Evolutionary conservation across 805 yeast species (phyloP).

Genomic region (Alloascoidea africana): DNA sequence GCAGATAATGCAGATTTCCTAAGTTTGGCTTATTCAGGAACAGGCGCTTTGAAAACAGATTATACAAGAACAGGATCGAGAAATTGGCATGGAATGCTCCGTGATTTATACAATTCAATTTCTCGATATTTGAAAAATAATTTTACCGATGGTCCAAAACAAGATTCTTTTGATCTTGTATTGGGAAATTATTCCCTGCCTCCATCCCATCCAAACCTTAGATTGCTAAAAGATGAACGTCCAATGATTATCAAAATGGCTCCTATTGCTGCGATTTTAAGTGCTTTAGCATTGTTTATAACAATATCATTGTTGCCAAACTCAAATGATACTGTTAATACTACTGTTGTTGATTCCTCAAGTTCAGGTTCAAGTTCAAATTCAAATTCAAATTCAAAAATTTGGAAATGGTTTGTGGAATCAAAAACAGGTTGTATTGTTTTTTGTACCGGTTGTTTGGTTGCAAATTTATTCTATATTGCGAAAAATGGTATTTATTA

Average conservation of each 20-base stretch:
- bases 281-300: constrained; percentile 37
- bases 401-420: no score
- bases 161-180: constrained; percentile 66
- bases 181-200: constrained; percentile 44
- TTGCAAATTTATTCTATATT: constrained; percentile 23
- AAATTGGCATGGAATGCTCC: constrained; percentile 57
- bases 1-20: constrained; percentile 85
- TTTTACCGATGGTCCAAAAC: constrained; percentile 63
- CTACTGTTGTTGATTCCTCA: no score
- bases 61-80: constrained; percentile 73
- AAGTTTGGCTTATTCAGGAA: constrained; percentile 65
- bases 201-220: constrained; percentile 41
- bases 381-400: constrained; percentile 23
- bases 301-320: constrained; percentile 55
- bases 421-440: no score
- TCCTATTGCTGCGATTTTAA: constrained; percentile 52
- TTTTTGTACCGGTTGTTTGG: constrained; percentile 24
- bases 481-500: constrained; percentile 48
- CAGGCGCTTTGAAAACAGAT: constrained; percentile 79
- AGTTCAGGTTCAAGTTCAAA: no score
- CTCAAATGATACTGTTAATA: constrained; percentile 32
- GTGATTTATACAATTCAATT: constrained; percentile 56
- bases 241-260: constrained; percentile 47
- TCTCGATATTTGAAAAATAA: constrained; percentile 67
- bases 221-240: constrained; percentile 44